These are phyloP conservation scores for Saururus chinensis DNA, from an alignment of 164 flowering plant genomes.

Conservation along the genomic window DNA sequence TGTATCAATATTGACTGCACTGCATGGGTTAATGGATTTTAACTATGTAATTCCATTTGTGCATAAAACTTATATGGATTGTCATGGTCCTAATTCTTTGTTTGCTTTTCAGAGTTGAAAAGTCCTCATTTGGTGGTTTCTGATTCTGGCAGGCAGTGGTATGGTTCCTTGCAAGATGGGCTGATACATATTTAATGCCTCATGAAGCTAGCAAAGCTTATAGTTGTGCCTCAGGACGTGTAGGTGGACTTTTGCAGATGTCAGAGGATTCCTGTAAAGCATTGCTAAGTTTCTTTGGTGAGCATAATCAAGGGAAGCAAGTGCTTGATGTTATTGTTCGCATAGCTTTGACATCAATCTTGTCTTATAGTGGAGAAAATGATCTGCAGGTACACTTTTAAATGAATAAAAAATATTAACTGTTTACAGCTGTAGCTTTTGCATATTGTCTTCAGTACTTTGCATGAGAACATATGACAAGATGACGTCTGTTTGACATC, in stretches of 20 bases:
- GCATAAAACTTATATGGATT: too few relatives aligned
- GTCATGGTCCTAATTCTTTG: too few relatives aligned
- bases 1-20: too few relatives aligned
- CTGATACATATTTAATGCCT: slow-evolving; percentile 70
- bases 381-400: slow-evolving; percentile 58
- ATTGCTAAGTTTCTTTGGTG: slow-evolving; percentile 51
- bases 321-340: slow-evolving; percentile 71
- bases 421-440: neutral
- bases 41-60: too few relatives aligned
- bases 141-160: slow-evolving; percentile 51
- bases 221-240: slow-evolving; percentile 10
- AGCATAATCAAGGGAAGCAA: slow-evolving; percentile 56
- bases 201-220: slow-evolving; percentile 27
- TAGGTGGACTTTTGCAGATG: slow-evolving; percentile 16
- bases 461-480: too few relatives aligned
- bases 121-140: neutral
- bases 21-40: too few relatives aligned
- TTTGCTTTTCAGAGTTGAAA: too few relatives aligned
- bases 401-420: too few relatives aligned
- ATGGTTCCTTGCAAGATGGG: slow-evolving; percentile 98
- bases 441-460: neutral
- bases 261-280: slow-evolving; percentile 29
- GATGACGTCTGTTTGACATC: too few relatives aligned
- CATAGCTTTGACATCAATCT: slow-evolving; percentile 46
- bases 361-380: slow-evolving; percentile 85